These are phyloP conservation scores for Synchytrium microbalum DNA, from an alignment of 371 early-diverging fungal genomes.

Conservation along the genomic window DNA sequence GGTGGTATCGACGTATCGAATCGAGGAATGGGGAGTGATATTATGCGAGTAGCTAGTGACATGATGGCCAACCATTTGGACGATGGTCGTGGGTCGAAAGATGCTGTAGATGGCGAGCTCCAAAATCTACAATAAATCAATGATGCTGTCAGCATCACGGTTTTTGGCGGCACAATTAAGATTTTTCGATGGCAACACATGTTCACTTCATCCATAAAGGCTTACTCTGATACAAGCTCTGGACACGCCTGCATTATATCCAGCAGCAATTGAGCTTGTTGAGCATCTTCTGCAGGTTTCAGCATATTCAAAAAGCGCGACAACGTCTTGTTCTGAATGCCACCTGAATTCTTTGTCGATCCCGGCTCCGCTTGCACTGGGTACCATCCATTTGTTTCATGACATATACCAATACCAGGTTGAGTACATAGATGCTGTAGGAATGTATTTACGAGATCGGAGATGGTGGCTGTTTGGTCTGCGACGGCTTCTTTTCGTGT, in stretches of 20 bases:
- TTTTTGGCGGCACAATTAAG: background rate
- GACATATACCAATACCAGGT: conserved; percentile 70
- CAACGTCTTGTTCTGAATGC: conserved; percentile 51
- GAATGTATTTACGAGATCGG: conserved; percentile 60
- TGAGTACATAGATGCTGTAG: conserved; percentile 62
- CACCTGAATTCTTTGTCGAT: conserved; percentile 19
- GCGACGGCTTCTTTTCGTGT: conserved; percentile 39
- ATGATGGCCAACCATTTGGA: conserved; percentile 69
- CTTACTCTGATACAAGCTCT: conserved; percentile 66
- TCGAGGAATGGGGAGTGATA: conserved; percentile 54
- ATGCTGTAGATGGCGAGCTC: conserved; percentile 37
- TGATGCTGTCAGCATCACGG: background rate
- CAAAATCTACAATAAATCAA: conserved; percentile 45
- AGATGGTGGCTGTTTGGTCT: conserved; percentile 32
- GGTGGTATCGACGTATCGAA: conserved; percentile 45
- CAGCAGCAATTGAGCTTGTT: conserved; percentile 60
- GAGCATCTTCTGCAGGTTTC: conserved; percentile 56
- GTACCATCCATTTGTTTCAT: conserved; percentile 68
- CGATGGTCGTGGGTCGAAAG: conserved; percentile 72
- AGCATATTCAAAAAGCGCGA: conserved; percentile 49
- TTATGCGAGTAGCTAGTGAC: conserved; percentile 58
- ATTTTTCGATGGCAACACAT: conserved; percentile 2
- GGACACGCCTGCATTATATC: conserved; percentile 62
- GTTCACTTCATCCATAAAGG: too few species aligned
- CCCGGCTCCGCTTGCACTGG: conserved; percentile 29